Evolutionary conservation across 2,329 filamentous ascomycete genomes (phyloP).

Genomic region (Corinectria fuckeliana): DNA sequence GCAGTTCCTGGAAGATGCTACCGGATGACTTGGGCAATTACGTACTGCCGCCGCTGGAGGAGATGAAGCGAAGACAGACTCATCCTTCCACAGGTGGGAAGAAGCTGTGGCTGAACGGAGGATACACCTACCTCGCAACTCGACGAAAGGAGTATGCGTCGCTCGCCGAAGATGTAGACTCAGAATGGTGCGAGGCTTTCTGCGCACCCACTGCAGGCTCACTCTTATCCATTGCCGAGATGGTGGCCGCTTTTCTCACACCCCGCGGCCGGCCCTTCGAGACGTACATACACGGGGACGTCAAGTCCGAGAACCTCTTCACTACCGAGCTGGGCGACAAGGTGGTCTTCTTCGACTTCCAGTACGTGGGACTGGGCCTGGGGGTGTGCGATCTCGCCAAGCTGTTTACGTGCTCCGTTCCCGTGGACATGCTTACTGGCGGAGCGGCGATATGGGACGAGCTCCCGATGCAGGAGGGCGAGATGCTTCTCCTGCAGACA

Average conservation of each 20-base stretch:
- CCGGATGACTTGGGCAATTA: slow-evolving; percentile 43
- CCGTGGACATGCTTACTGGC: slow-evolving; percentile 56
- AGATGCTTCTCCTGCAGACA: slow-evolving; percentile 55
- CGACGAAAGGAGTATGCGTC: slow-evolving; percentile 61
- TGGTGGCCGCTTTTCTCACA: slow-evolving; percentile 58
- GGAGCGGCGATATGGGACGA: slow-evolving; percentile 39
- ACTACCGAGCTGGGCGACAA: slow-evolving; percentile 54
- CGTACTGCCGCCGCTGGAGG: slow-evolving; percentile 62
- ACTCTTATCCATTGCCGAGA: slow-evolving; percentile 53
- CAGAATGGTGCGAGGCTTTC: slow-evolving; percentile 62
- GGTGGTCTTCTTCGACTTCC: slow-evolving; percentile 73
- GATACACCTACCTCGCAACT: slow-evolving; percentile 73
- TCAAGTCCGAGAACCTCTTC: slow-evolving; percentile 74
- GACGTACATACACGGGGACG: slow-evolving; percentile 71
- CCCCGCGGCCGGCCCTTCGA: slow-evolving; percentile 54
- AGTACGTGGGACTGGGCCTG: slow-evolving; percentile 69
- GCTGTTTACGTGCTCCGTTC: slow-evolving; percentile 70
- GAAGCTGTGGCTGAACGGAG: slow-evolving; percentile 68
- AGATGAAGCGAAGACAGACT: slow-evolving; percentile 44
- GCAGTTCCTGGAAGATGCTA: slow-evolving; percentile 54
- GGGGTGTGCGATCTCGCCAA: slow-evolving; percentile 72
- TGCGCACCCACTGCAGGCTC: slow-evolving; percentile 44
- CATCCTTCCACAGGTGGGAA: slow-evolving; percentile 19
- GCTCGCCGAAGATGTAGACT: slow-evolving; percentile 53
- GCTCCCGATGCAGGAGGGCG: slow-evolving; percentile 58